These are phyloP conservation scores for Boechera retrofracta DNA, from an alignment of 345 rosid genomes.

Conservation along the genomic window DNA sequence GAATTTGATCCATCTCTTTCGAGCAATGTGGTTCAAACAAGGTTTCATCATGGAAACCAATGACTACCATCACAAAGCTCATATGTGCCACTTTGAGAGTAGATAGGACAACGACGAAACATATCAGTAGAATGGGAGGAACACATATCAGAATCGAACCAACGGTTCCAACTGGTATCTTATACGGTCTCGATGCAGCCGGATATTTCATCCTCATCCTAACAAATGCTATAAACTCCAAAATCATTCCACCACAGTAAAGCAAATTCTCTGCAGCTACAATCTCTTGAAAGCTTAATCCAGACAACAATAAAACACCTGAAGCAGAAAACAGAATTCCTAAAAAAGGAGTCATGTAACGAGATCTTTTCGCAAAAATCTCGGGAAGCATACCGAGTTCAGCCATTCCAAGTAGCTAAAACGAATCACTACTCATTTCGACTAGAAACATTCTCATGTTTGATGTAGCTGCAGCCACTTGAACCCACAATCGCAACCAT, in stretches of 20 bases:
- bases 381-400: slow-evolving; percentile 77
- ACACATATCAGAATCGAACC: slow-evolving; percentile 67
- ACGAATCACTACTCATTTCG: slow-evolving; percentile 83
- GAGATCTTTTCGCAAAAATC: slow-evolving; percentile 59
- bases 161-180: slow-evolving; percentile 61
- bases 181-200: slow-evolving; percentile 64
- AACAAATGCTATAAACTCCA: slow-evolving; percentile 71
- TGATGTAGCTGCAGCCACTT: slow-evolving; percentile 74
- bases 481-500: slow-evolving; percentile 78
- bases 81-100: slow-evolving; percentile 59
- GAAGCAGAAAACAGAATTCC: slow-evolving; percentile 74
- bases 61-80: slow-evolving; percentile 54
- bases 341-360: slow-evolving; percentile 61
- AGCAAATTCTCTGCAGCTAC: slow-evolving; percentile 73
- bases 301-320: slow-evolving; percentile 68
- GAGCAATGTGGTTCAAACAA: slow-evolving; percentile 48
- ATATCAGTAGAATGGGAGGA: slow-evolving; percentile 66
- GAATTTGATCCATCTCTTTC: slow-evolving; percentile 62
- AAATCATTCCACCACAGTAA: slow-evolving; percentile 73
- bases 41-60: slow-evolving; percentile 67
- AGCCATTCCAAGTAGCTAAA: slow-evolving; percentile 82
- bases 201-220: slow-evolving; percentile 56
- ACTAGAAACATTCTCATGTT: slow-evolving; percentile 83
- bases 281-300: slow-evolving; percentile 76
- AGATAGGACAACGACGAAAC: slow-evolving; percentile 60